Conservation (phyloP, 441 rosid genomes). For the Brassica balearica region DNA sequence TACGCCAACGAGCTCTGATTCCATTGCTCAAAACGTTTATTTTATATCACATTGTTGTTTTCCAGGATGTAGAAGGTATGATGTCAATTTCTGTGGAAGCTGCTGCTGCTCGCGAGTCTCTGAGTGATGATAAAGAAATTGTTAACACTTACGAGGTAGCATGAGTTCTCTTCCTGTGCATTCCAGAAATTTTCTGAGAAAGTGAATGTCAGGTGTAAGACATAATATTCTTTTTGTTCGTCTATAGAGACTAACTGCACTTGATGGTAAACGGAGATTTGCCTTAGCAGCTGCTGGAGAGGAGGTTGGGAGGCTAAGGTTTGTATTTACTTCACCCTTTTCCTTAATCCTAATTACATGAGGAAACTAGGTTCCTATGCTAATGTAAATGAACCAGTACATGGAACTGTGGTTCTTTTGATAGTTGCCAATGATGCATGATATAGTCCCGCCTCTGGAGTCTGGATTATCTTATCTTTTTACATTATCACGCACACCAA, state of each 20-base stretch:
- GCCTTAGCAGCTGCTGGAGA: constrained; percentile 97
- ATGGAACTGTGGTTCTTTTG: constrained; percentile 23
- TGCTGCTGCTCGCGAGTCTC: constrained; percentile 85
- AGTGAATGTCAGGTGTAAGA: too few relatives aligned
- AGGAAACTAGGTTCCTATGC: constrained; percentile 22
- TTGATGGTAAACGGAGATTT: constrained; percentile 98
- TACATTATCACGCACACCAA: constrained; percentile 5
- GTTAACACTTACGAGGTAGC: constrained; percentile 94
- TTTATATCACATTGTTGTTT: background rate
- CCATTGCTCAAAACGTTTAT: background rate
- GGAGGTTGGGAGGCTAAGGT: constrained; percentile 97
- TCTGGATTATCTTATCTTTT: constrained; percentile 18
- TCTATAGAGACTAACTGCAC: constrained; percentile 89
- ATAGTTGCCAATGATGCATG: constrained; percentile 34
- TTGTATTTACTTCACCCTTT: constrained; percentile 40
- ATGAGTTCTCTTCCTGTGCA: constrained; percentile 29
- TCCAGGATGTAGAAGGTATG: constrained; percentile 99
- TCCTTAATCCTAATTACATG: constrained; percentile 8
- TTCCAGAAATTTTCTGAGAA: constrained; percentile 5
- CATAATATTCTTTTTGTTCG: too few relatives aligned
- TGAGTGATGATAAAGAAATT: constrained; percentile 95
- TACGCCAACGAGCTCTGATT: background rate
- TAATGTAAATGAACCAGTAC: constrained; percentile 18
- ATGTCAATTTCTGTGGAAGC: constrained; percentile 99
- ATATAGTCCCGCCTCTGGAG: constrained; percentile 14